Conservation (phyloP, 2,329 filamentous ascomycete genomes). For the Fusarium protoensiforme region DNA sequence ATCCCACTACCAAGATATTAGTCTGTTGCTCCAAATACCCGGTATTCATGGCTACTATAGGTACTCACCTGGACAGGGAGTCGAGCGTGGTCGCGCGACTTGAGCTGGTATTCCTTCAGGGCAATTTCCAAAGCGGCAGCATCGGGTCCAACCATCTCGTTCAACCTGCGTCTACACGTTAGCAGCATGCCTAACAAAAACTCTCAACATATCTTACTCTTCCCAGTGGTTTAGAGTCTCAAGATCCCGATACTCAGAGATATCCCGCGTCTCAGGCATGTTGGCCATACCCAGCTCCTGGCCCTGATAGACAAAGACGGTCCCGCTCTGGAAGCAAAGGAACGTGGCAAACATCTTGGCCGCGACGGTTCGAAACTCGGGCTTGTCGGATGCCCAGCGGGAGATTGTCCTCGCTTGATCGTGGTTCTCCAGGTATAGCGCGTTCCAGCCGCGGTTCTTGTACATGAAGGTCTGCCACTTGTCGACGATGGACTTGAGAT, state of each 20-base stretch:
- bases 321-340: conserved; percentile 52
- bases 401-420: conserved; percentile 68
- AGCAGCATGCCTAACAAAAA: not conserved
- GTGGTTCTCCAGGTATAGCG: conserved; percentile 72
- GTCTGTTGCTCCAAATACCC: not conserved
- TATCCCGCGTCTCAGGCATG: conserved; percentile 58
- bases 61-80: conserved; percentile 24
- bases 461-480: conserved; percentile 57
- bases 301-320: conserved; percentile 69
- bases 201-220: not conserved
- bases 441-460: conserved; percentile 64
- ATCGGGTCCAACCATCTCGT: not conserved
- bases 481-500: conserved; percentile 43
- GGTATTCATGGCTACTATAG: accelerated
- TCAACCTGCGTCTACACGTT: not conserved
- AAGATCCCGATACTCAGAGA: conserved; percentile 55
- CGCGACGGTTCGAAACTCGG: conserved; percentile 43
- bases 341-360: conserved; percentile 67
- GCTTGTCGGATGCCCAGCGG: conserved; percentile 50
- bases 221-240: conserved; percentile 33
- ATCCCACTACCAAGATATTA: conserved; percentile 19
- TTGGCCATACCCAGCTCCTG: conserved; percentile 71
- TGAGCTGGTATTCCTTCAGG: conserved; percentile 24
- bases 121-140: conserved; percentile 11
- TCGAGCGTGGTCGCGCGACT: conserved; percentile 27